Evolutionary conservation across 2,329 filamentous ascomycete genomes (phyloP), one percentile per base, ranked within the genome.

Genomic region (Curvularia spicifera): DNA sequence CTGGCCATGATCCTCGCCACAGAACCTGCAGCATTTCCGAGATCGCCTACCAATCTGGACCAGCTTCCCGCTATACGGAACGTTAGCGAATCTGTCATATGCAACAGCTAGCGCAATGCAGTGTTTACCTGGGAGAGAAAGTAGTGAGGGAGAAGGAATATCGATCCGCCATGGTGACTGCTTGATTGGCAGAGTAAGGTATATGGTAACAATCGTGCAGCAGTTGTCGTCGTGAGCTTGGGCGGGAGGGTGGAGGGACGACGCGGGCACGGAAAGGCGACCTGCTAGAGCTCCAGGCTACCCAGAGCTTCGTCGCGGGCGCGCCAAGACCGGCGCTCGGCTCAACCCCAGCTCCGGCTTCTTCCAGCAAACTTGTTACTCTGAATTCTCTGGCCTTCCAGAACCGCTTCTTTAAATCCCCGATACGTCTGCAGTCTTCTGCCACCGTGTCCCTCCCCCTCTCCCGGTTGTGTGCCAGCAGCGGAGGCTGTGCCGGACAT

Each of bases 91-190:
- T 40, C 61, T 73, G 72, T 66, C 67, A 60, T 68, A 68, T 64
- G 64, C 61, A 46, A 65, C 40, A 37, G 52, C 52, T 56, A 47
- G 50, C 59, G 56, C 53, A 40, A 61, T 71, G 44, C 28, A 18
- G 29, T 33, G 64, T 87, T 81, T 88, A 96, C 95, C 94, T 99
- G 79, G 95, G 95, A 76, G 95, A 98, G 89, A 99, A 99, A 67
- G 95, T 99, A 66, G 95, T 99, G 78, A 99, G 87, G 60, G 95
- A 99, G 88, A 99, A 99, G 55, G 94, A 97, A 82, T 99, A 99
- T 84, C 95, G 87, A 82, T 99, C 95, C 76, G 95, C 94, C 94
- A 99, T 99, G 77, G 69, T 66, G 69, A 64, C 40, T 57, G 40
- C 60, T 43, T 47, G 50, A 52, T 18, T 50, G 35, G 22, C 26